Conservation (phyloP, 805 yeast species). For the Monosporozyma aerobia region DNA sequence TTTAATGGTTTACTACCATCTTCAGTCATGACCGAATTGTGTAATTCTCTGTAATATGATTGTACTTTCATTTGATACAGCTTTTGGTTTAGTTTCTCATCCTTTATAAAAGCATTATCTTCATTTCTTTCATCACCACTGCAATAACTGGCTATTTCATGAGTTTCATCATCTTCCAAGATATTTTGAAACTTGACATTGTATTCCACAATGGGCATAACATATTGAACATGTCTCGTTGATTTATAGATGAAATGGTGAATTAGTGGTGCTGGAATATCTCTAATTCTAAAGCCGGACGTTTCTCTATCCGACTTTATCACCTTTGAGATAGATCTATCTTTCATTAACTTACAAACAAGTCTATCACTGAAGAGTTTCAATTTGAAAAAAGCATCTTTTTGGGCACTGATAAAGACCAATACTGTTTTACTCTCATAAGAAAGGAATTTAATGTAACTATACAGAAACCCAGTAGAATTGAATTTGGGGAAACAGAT, state of each 20-base stretch:
- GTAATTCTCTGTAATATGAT: constrained; percentile 22
- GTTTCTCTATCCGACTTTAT: constrained; percentile 20
- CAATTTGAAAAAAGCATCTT: constrained; percentile 70
- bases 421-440: constrained; percentile 31
- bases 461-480: constrained; percentile 75
- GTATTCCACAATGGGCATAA: constrained; percentile 23
- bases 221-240: constrained; percentile 46
- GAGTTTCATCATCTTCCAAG: not conserved
- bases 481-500: constrained; percentile 88
- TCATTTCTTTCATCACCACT: not conserved
- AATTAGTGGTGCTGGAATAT: constrained; percentile 48
- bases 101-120: not conserved
- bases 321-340: constrained; percentile 32
- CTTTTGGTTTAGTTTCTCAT: not conserved
- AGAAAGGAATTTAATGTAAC: constrained; percentile 57
- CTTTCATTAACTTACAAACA: constrained; percentile 32
- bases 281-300: constrained; percentile 35
- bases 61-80: constrained; percentile 19
- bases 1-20: constrained; percentile 20
- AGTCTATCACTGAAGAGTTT: constrained; percentile 50
- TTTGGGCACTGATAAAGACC: constrained; percentile 46
- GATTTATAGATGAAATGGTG: constrained; percentile 79
- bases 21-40: constrained; percentile 18
- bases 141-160: not conserved
- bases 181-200: constrained; percentile 6